Base-by-base conservation (phyloP, 495 filamentous ascomycete species). In the Echria macrotheca region DNA sequence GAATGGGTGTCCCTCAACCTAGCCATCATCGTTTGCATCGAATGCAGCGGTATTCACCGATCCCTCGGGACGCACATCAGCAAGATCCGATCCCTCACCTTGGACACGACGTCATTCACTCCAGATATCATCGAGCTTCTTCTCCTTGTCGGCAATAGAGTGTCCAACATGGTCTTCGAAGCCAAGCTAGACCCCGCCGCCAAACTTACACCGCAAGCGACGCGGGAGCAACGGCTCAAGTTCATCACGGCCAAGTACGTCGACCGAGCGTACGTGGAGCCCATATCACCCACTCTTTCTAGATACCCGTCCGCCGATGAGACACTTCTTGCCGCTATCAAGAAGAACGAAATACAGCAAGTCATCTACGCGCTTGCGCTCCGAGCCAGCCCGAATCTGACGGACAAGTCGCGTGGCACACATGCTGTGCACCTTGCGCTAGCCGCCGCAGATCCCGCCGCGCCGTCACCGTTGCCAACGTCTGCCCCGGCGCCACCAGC, bases 1-100 rank as follows among this genome's bases (percentile, higher is more conserved):
- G 94, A 99, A 65, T 99, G 93, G 93, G 93, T 96, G 31, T 96
- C 91, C 1, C 95, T 99, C 64, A 99, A 99, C 56, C 78, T 99
- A 3, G 94, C 86, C 23, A 95, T 97, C 45, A 83, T 97, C 24
- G 77, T 99, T 12, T 99, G 93, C 69, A 99, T 99, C 53, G 93
- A 99, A 65, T 99, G 93, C 67, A 93, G 89, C 59, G 93, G 93
- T 57, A 96, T 99, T 49, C 93, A 99, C 68, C 84, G 93, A 18
- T 97, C 93, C 8, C 77, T 99, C 2, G 93, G 93, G 6, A 99
- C 93, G 2, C 93, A 99, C 63, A 95, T 99, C 52, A 94, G 91
- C 63, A 99, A 99, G 70, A 81, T 99, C 18, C 84, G 93, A 25
- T 97, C 93, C 3, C 81, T 99, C 22, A 97, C 93, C 0, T 77